Conservation (phyloP, 2,329 filamentous ascomycete species). For the Drechslerella coelobrocha region DNA sequence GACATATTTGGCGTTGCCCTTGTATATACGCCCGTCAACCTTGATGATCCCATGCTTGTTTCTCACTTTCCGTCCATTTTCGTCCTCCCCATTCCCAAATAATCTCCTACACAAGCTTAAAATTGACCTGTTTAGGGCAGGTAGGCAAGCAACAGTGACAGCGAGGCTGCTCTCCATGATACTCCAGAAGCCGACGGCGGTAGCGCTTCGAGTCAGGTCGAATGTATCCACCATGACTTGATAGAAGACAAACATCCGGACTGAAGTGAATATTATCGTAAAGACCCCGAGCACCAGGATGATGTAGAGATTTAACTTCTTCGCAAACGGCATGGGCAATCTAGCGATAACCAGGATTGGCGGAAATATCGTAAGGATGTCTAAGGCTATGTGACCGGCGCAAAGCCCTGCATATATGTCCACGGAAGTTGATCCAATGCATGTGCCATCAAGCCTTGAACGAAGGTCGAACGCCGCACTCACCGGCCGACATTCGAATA, state of each 20-base stretch:
- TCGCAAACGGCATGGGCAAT: slow-evolving; percentile 28
- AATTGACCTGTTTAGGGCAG: slow-evolving; percentile 36
- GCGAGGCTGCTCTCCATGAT: slow-evolving; percentile 50
- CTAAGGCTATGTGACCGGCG: slow-evolving; percentile 43
- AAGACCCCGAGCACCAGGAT: slow-evolving; percentile 34
- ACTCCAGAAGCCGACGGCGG: slow-evolving; percentile 43
- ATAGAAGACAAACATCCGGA: slow-evolving; percentile 49
- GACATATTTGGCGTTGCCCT: slow-evolving; percentile 45
- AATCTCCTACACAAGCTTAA: slow-evolving; percentile 16
- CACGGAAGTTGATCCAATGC: slow-evolving; percentile 37
- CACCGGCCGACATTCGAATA: slow-evolving; percentile 47
- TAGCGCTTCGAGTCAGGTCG: slow-evolving; percentile 35
- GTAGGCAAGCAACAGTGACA: slow-evolving; percentile 44
- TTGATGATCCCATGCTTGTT: slow-evolving; percentile 41
- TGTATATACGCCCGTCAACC: slow-evolving; percentile 43
- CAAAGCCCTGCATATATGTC: slow-evolving; percentile 44
- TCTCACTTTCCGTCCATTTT: slow-evolving; percentile 15
- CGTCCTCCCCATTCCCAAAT: slow-evolving; percentile 3
- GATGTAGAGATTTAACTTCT: slow-evolving; percentile 46
- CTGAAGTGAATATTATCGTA: slow-evolving; percentile 40
- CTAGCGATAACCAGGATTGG: slow-evolving; percentile 42
- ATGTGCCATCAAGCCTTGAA: slow-evolving; percentile 41
- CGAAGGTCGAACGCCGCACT: slow-evolving; percentile 39
- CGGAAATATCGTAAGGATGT: slow-evolving; percentile 45
- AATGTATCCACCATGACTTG: slow-evolving; percentile 39